A percentile compares a stretch with the other conserved stretches of the same genome.
phyloP scores from a whole-genome alignment of 345 rosid species.

The Linum usitatissimum region DNA sequence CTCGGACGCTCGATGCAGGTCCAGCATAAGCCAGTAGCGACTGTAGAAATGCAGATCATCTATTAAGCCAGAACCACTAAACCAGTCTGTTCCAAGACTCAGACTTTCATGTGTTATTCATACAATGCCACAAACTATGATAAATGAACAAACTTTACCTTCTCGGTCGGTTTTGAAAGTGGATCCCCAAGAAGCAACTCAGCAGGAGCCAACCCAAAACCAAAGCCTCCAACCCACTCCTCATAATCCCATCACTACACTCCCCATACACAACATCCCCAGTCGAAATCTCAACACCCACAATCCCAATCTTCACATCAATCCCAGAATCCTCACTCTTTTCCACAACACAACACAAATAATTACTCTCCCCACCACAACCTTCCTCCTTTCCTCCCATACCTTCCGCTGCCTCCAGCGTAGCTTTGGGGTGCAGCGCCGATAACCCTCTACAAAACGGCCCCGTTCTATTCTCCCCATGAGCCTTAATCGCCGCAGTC shows the following conservation, averaged over 20 bases:
- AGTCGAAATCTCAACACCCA: constrained; percentile 80
- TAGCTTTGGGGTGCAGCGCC: constrained; percentile 79
- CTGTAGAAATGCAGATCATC: constrained; percentile 24
- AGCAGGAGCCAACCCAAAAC: constrained; percentile 71
- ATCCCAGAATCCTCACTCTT: constrained; percentile 26
- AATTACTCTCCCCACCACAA: constrained; percentile 56
- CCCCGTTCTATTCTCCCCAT: constrained; percentile 43
- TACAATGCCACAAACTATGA: background rate
- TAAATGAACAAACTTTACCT: constrained; percentile 34
- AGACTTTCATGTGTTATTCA: background rate
- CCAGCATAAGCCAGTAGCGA: constrained; percentile 70
- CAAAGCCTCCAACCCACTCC: constrained; percentile 81
- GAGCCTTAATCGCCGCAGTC: constrained; percentile 86
- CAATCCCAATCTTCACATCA: constrained; percentile 66
- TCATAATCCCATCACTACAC: constrained; percentile 54
- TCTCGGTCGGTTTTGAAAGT: constrained; percentile 66
- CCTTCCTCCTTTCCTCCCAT: constrained; percentile 58
- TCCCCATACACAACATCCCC: constrained; percentile 84
- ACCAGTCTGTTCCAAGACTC: background rate
- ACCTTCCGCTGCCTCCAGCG: constrained; percentile 83
- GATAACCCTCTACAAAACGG: constrained; percentile 80
- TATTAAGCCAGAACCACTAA: constrained; percentile 6
- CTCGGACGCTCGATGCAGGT: constrained; percentile 73
- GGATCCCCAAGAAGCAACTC: constrained; percentile 69
- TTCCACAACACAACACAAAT: constrained; percentile 73